These are phyloP conservation scores for Stemphylium vesicarium DNA, from an alignment of 2,329 filamentous ascomycete species.

Conservation along the genomic window DNA sequence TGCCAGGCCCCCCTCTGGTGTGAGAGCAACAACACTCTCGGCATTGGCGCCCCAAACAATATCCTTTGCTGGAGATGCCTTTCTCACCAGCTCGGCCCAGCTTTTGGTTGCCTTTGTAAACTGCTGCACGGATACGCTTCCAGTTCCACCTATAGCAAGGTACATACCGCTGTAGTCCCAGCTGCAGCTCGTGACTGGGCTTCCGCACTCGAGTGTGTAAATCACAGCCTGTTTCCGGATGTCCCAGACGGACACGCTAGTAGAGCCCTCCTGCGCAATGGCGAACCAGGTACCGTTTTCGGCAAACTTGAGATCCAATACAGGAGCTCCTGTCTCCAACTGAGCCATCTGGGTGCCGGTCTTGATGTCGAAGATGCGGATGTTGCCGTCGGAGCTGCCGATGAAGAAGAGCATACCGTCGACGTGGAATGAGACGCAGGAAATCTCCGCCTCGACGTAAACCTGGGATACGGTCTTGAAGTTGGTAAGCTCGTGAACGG, in stretches of 20 bases:
- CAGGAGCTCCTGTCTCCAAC: slow-evolving; percentile 69
- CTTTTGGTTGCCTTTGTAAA: slow-evolving; percentile 86
- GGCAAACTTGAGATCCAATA: slow-evolving; percentile 82
- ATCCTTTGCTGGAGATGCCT: slow-evolving; percentile 73
- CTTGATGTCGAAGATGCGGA: slow-evolving; percentile 89
- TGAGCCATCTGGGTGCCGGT: slow-evolving; percentile 76
- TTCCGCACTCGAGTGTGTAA: slow-evolving; percentile 86
- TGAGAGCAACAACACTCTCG: slow-evolving; percentile 75
- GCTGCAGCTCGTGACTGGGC: slow-evolving; percentile 73
- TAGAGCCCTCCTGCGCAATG: slow-evolving; percentile 77
- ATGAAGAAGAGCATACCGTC: slow-evolving; percentile 94
- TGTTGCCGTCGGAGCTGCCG: slow-evolving; percentile 77
- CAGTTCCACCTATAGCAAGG: slow-evolving; percentile 79
- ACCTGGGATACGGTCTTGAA: slow-evolving; percentile 76
- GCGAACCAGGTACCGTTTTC: slow-evolving; percentile 98
- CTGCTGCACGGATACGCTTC: slow-evolving; percentile 85
- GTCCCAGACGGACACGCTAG: slow-evolving; percentile 85
- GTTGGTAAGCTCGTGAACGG: slow-evolving; percentile 79
- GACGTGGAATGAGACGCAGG: slow-evolving; percentile 85
- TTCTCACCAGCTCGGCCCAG: slow-evolving; percentile 86
- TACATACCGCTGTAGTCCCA: slow-evolving; percentile 98
- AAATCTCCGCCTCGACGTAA: slow-evolving; percentile 78
- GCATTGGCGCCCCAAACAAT: slow-evolving; percentile 80
- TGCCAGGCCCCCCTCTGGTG: slow-evolving; percentile 75
- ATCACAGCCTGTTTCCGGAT: slow-evolving; percentile 81